Conservation (phyloP, 495 filamentous ascomycete species). For the Hamigera avellanea region DNA sequence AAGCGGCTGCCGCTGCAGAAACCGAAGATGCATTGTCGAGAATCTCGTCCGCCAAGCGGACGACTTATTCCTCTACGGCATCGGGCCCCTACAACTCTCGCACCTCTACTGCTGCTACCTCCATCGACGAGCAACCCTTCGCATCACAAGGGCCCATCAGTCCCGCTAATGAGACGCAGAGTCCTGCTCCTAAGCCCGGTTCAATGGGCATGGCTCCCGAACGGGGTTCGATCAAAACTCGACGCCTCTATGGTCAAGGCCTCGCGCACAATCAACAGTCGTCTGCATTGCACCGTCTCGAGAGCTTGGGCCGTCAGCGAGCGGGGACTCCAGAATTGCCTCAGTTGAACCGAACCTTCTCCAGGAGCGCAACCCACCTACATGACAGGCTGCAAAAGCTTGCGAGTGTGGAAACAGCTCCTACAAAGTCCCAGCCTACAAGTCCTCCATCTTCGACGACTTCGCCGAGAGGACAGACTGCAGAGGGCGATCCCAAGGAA, state of each 20-base stretch:
- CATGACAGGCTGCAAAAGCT: slow-evolving; percentile 44
- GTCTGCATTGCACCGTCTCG: slow-evolving; percentile 64
- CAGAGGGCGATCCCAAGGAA: slow-evolving; percentile 15
- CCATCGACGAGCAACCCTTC: slow-evolving; percentile 64
- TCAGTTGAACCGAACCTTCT: slow-evolving; percentile 26
- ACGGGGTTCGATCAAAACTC: slow-evolving; percentile 48
- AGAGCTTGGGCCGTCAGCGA: slow-evolving; percentile 52
- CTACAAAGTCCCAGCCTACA: slow-evolving; percentile 26
- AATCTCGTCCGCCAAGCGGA: slow-evolving; percentile 61
- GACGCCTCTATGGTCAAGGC: slow-evolving; percentile 77
- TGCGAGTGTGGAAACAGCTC: slow-evolving; percentile 26
- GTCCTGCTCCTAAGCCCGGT: slow-evolving; percentile 3
- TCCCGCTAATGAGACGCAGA: slow-evolving; percentile 18
- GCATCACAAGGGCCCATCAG: slow-evolving; percentile 30
- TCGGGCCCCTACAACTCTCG: slow-evolving; percentile 56
- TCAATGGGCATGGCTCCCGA: slow-evolving; percentile 22
- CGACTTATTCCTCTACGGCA: slow-evolving; percentile 78
- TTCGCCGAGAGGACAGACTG: slow-evolving; percentile 17
- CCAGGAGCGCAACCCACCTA: slow-evolving; percentile 45
- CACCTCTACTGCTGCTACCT: slow-evolving; percentile 85
- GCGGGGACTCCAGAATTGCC: slow-evolving; percentile 28
- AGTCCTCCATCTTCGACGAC: slow-evolving; percentile 39
- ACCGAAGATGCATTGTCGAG: slow-evolving; percentile 49
- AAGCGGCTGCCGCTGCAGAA: slow-evolving; percentile 19
- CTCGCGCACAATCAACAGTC: slow-evolving; percentile 72